These are phyloP conservation scores for Clarireedia paspali DNA, from an alignment of 2,329 filamentous ascomycete genomes.

Conservation along the genomic window DNA sequence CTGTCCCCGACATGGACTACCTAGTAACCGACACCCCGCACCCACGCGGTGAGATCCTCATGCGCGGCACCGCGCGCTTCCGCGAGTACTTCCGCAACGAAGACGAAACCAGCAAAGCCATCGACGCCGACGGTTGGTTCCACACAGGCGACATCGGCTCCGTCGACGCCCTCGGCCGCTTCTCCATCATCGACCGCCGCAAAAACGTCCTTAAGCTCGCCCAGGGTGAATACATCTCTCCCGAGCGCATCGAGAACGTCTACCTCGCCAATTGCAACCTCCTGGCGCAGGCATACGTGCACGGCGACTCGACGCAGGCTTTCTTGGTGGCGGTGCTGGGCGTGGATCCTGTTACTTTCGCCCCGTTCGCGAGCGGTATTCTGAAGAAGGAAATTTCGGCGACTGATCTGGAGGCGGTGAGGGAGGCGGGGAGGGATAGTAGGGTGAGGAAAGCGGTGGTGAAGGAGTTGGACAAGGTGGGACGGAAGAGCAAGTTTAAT, in stretches of 20 bases:
- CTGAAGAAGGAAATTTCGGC: constrained; percentile 58
- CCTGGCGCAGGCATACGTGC: constrained; percentile 76
- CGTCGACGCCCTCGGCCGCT: constrained; percentile 76
- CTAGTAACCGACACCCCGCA: constrained; percentile 77
- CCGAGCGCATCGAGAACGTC: constrained; percentile 93
- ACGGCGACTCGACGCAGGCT: constrained; percentile 79
- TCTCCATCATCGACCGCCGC: constrained; percentile 90
- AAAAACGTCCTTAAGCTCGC: constrained; percentile 99
- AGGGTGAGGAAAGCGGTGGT: constrained; percentile 69
- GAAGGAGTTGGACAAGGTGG: constrained; percentile 71
- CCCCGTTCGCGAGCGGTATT: constrained; percentile 69
- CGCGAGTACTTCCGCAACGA: constrained; percentile 83
- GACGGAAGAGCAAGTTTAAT: constrained; percentile 80
- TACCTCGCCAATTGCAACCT: constrained; percentile 76
- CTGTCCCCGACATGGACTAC: constrained; percentile 93
- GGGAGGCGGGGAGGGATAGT: constrained; percentile 57
- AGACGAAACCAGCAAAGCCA: constrained; percentile 74
- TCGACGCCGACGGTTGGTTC: constrained; percentile 93
- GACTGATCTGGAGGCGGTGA: constrained; percentile 59
- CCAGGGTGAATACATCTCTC: constrained; percentile 96
- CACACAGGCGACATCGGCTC: constrained; percentile 87
- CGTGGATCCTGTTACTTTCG: constrained; percentile 77
- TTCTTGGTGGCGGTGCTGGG: constrained; percentile 82
- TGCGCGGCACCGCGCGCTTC: constrained; percentile 77
- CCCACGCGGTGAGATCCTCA: constrained; percentile 81